Percentiles rank a stretch among this genome's conserved stretches.
Evolutionary conservation across 805 yeast species (phyloP).

Genomic region (Cyberlindnera maclurae): DNA sequence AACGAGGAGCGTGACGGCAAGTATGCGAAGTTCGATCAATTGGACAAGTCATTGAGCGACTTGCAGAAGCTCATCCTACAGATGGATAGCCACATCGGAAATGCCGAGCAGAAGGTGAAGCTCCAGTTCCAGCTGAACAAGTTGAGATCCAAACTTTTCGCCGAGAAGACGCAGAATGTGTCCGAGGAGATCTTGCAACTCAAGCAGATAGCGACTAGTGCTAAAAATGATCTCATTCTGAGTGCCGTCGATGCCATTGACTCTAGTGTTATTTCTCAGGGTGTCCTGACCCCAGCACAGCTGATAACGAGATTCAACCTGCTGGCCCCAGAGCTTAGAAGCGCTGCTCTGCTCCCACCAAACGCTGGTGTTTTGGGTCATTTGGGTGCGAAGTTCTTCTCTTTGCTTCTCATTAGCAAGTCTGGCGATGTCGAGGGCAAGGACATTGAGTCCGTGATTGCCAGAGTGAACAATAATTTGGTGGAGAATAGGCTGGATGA

Average conservation of each 20-base stretch:
- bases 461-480: constrained; percentile 73
- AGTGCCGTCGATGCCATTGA: constrained; percentile 44
- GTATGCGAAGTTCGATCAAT: constrained; percentile 57
- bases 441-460: constrained; percentile 84
- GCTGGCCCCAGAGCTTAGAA: constrained; percentile 78
- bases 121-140: constrained; percentile 38
- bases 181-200: constrained; percentile 16
- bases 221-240: constrained; percentile 38
- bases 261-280: constrained; percentile 33
- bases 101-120: constrained; percentile 32
- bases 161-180: constrained; percentile 31
- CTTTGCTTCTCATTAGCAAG: constrained; percentile 69
- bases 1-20: constrained; percentile 76
- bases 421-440: constrained; percentile 73
- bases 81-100: constrained; percentile 31
- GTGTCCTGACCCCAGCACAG: constrained; percentile 43
- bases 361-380: constrained; percentile 95
- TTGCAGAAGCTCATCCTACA: constrained; percentile 47
- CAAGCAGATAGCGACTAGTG: constrained; percentile 31
- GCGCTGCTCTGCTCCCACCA: constrained; percentile 85
- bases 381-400: constrained; percentile 68
- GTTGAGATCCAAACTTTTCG: constrained; percentile 34
- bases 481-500: constrained; percentile 69
- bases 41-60: constrained; percentile 45
- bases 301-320: constrained; percentile 38